Evolutionary conservation across 768 basidiomycete genomes (phyloP).

Genomic region (Rhodocollybia butyracea): DNA sequence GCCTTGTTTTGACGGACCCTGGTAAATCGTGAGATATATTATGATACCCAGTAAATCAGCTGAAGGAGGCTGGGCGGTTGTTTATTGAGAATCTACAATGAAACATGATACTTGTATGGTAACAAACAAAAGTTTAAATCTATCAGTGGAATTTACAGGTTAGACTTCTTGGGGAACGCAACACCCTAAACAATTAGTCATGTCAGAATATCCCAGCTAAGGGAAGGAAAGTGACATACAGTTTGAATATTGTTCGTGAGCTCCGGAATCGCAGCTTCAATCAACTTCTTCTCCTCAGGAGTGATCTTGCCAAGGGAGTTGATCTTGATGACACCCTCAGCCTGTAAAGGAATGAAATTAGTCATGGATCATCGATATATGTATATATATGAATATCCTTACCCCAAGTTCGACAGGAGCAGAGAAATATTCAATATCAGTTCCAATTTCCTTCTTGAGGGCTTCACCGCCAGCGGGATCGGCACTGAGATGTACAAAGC

Average conservation of each 20-base stretch:
- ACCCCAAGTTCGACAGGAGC: constrained; percentile 87
- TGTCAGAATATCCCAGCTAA: background rate
- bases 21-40: too few species aligned
- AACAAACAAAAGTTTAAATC: background rate
- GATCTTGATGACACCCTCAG: constrained; percentile 81
- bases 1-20: too few species aligned
- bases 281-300: constrained; percentile 67
- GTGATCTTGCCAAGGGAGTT: constrained; percentile 74
- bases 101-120: background rate
- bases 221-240: constrained; percentile 31
- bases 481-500: constrained; percentile 76
- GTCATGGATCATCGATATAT: too few species aligned
- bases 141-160: constrained; percentile 11
- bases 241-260: constrained; percentile 69
- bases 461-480: constrained; percentile 68
- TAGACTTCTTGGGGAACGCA: constrained; percentile 9
- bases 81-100: background rate
- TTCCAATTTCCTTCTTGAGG: constrained; percentile 76
- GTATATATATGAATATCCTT: constrained; percentile 25
- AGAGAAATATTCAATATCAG: constrained; percentile 84
- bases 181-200: constrained; percentile 12
- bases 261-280: constrained; percentile 82
- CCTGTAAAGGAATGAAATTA: constrained; percentile 34
- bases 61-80: too few species aligned
- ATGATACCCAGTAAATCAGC: too few species aligned